These are phyloP conservation scores for Rhodotorula sp. DNA, from an alignment of 1,284 basidiomycete genomes.

Conservation along the genomic window DNA sequence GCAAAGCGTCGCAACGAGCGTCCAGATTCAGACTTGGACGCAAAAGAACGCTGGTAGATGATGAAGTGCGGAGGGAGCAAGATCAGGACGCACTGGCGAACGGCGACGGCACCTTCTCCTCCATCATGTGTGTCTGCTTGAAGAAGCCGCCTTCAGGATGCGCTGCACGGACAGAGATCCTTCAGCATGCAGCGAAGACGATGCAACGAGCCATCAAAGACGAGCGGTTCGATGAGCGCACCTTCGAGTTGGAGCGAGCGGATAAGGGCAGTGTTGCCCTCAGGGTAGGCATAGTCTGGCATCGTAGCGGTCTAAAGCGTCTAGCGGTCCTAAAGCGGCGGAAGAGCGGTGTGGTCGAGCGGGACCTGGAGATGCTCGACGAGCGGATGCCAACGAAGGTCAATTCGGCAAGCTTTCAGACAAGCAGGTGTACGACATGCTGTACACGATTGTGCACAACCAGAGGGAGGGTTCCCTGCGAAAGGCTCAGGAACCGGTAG, in stretches of 20 bases:
- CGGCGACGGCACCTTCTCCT: conserved; percentile 51
- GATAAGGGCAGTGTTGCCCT: conserved; percentile 43
- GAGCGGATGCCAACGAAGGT: too few relatives aligned
- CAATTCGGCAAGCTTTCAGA: too few relatives aligned
- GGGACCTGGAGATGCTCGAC: background rate
- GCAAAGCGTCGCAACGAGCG: conserved; percentile 33
- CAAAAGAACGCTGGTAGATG: too few relatives aligned
- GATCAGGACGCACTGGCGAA: conserved; percentile 50
- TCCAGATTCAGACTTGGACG: background rate
- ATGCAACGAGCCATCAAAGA: background rate
- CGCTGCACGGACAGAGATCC: conserved; percentile 5
- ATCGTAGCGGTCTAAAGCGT: background rate
- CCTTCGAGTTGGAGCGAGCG: conserved; percentile 40
- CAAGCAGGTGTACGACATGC: too few relatives aligned
- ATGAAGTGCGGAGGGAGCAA: background rate
- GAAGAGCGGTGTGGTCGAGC: background rate
- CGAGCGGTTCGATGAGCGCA: background rate
- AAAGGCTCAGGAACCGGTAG: background rate
- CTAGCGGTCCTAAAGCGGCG: background rate
- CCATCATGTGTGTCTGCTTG: conserved; percentile 53
- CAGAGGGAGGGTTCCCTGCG: background rate
- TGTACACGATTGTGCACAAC: too few relatives aligned
- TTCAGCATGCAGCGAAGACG: background rate
- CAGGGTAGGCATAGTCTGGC: conserved; percentile 12
- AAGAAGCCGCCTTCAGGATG: conserved; percentile 54